Evolutionary conservation across 1,284 basidiomycete genomes (phyloP), one percentile per base, ranked within the genome.

Genomic region (Pisolithus thermaeus): DNA sequence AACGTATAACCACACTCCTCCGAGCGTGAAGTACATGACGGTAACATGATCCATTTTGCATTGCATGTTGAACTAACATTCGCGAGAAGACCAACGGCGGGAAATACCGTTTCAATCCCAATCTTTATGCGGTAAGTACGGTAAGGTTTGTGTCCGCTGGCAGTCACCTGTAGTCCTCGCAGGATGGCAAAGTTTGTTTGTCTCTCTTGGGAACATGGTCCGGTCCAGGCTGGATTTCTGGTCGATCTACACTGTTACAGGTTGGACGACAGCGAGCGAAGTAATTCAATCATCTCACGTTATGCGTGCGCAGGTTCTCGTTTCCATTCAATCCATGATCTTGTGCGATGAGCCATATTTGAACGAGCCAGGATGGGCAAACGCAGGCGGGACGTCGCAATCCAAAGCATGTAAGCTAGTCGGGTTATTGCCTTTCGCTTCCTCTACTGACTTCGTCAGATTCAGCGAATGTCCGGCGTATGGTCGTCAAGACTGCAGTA

Each of bases 281-380:
- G 9, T 16, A n/a, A 18, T 16, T 23, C 18, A 46, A 18, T 48
- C 40, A 52, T 18, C 58, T 48, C n/a, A 32, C 4, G 9, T 46
- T 35, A 37, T 46, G 11, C 46, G 9, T 42, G n/a, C 59, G 9
- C 57, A 90, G 84, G 89, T 92, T 28, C 74, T 92, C 41, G 87
- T 96, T 42, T 94, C 91, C n/a, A 93, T 95, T 42, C 92, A 95
- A 70, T 90, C 89, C 6, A 89, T 96, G 85, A 94, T 95, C 57
- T 71, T 94, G 22, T 91, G 87, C 56, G 90, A 93, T 11, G 91
- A 94, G 59, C 91, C 92, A 5, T 92, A 90, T 63, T 66, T 90
- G 52, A 94, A 93, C 59, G 93, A 97, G 67, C 93, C 93, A 12
- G 90, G 85, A 5, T 93, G 90, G 90, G 83, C 88, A 18, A 70